Conservation (phyloP, 108 stramenopile species). For the Poteriospumella lacustris region DNA sequence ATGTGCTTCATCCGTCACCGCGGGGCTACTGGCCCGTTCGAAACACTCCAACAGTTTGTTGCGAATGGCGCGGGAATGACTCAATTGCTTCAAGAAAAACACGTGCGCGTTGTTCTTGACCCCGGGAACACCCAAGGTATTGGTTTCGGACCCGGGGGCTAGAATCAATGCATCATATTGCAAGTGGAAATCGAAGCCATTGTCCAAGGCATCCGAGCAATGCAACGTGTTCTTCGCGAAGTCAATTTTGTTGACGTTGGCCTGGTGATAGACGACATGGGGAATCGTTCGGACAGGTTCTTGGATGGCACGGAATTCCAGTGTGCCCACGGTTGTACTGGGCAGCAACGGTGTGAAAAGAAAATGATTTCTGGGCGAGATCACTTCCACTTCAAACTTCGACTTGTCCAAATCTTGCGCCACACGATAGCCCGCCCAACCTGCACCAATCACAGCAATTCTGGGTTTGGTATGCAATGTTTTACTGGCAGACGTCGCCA, state of each 20-base stretch:
- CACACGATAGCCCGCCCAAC: conserved; percentile 45
- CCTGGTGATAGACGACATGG: conserved; percentile 64
- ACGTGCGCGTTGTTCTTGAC: conserved; percentile 66
- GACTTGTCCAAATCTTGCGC: conserved; percentile 48
- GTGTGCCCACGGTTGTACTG: conserved; percentile 86
- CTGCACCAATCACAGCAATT: conserved; percentile 34
- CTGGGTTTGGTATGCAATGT: conserved; percentile 34
- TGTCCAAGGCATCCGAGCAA: conserved; percentile 58
- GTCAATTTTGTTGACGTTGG: conserved; percentile 68
- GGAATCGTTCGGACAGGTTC: conserved; percentile 79
- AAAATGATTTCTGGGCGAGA: conserved; percentile 80
- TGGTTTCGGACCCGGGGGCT: conserved; percentile 81
- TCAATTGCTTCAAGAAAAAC: conserved; percentile 87
- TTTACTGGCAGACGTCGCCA: too few relatives aligned
- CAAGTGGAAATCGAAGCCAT: conserved; percentile 61
- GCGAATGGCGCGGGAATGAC: conserved; percentile 83
- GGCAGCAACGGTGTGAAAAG: conserved; percentile 94
- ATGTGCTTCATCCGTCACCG: conserved; percentile 55
- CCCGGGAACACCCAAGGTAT: conserved; percentile 72
- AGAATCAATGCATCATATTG: conserved; percentile 78
- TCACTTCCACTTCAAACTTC: conserved; percentile 54
- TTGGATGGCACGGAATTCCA: conserved; percentile 86
- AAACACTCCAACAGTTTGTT: conserved; percentile 86
- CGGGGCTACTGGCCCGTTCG: conserved; percentile 80
- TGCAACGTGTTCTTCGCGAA: conserved; percentile 43